Percentiles rank a stretch among this genome's conserved stretches.
Evolutionary conservation across 257 asterid species (phyloP).

Genomic region (Pogostemon cablin): DNA sequence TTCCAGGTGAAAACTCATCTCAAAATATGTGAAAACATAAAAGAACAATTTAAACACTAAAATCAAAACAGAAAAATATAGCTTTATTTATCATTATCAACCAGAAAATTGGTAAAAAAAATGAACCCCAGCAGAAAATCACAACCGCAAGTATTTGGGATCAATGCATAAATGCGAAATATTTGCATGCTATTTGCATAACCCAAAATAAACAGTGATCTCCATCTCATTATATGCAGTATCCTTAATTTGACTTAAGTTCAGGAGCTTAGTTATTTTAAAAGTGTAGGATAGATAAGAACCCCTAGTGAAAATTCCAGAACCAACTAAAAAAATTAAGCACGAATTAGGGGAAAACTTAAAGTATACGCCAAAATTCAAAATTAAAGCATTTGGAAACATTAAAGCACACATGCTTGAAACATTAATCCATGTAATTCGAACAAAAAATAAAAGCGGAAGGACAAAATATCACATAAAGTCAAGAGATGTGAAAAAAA

Average conservation of each 20-base stretch:
- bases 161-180: neutral
- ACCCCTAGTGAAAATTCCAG: constrained; percentile 3
- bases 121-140: neutral
- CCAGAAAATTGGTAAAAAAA: neutral
- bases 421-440: neutral
- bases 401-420: neutral
- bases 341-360: neutral
- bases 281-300: neutral
- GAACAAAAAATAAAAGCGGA: neutral
- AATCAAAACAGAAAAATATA: constrained; percentile 10
- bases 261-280: neutral
- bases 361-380: neutral
- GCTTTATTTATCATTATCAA: neutral
- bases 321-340: neutral
- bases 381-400: neutral
- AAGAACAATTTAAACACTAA: neutral
- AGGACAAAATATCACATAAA: neutral
- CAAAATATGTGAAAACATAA: neutral
- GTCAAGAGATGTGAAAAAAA: neutral
- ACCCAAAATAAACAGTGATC: constrained; percentile 16
- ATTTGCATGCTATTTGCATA: neutral
- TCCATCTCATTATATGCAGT: neutral
- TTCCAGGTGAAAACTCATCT: neutral
- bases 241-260: neutral
- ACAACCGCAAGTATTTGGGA: neutral